phyloP scores from a whole-genome alignment of 169 alveolate genomes.

The Plasmodium adleri region DNA sequence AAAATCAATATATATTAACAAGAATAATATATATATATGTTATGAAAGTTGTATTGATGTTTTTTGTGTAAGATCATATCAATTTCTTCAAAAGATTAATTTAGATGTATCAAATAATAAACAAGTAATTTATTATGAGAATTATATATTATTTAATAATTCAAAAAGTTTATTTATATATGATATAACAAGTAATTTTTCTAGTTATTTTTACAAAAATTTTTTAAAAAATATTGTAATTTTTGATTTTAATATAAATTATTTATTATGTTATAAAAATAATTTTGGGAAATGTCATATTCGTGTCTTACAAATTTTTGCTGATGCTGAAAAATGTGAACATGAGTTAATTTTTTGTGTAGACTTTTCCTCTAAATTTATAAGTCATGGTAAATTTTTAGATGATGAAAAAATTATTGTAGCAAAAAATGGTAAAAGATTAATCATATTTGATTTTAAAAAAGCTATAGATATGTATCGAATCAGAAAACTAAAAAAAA shows the following conservation, averaged over 20 bases:
- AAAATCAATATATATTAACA: constrained; percentile 62
- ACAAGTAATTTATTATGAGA: constrained; percentile 63
- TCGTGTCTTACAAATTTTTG: constrained; percentile 60
- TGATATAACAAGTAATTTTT: constrained; percentile 70
- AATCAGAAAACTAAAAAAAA: constrained; percentile 75
- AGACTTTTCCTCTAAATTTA: constrained; percentile 75
- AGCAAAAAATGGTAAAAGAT: constrained; percentile 75
- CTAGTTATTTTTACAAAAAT: constrained; percentile 70
- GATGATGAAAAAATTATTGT: constrained; percentile 78
- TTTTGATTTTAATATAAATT: constrained; percentile 72
- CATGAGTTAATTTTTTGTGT: constrained; percentile 78
- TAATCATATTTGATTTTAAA: constrained; percentile 76
- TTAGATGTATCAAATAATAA: constrained; percentile 50
- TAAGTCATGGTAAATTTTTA: constrained; percentile 78
- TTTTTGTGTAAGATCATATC: constrained; percentile 58
- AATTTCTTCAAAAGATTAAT: constrained; percentile 44
- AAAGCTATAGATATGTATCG: constrained; percentile 78
- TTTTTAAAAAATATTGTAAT: constrained; percentile 75
- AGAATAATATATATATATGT: constrained; percentile 31
- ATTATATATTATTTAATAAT: constrained; percentile 66
- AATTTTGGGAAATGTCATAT: constrained; percentile 77
- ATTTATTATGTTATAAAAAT: constrained; percentile 70
- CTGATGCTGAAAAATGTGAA: constrained; percentile 32
- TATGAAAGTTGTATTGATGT: constrained; percentile 72
- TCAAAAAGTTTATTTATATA: constrained; percentile 74